These are phyloP conservation scores for Tylopilus balloui DNA, from an alignment of 768 basidiomycete species.

Conservation along the genomic window DNA sequence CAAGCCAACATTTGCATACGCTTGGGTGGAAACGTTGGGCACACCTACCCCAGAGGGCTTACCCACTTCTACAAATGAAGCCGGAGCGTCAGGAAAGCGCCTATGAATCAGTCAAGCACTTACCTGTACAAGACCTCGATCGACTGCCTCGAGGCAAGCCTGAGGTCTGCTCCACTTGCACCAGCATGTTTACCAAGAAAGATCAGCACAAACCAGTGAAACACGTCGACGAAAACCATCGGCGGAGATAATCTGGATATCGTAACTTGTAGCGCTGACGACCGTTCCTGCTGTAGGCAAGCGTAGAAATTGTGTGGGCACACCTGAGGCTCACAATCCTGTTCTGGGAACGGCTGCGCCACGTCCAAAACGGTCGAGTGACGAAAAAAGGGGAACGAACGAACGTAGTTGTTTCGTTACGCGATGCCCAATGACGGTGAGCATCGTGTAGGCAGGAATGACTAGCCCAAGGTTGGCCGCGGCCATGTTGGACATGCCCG, in stretches of 20 bases:
- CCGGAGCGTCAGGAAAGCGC: too few relatives aligned
- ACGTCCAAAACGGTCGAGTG: too few relatives aligned
- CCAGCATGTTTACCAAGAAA: not conserved
- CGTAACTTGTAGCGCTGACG: not conserved
- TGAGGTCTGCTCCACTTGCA: not conserved
- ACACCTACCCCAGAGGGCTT: too few relatives aligned
- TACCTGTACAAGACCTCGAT: too few relatives aligned
- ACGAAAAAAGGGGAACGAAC: not conserved
- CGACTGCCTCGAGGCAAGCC: too few relatives aligned
- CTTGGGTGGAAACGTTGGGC: too few relatives aligned
- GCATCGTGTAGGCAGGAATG: constrained; percentile 1
- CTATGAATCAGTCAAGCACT: too few relatives aligned
- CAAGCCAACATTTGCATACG: too few relatives aligned
- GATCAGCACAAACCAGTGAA: not conserved
- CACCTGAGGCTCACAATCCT: constrained; percentile 14
- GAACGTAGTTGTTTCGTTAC: constrained; percentile 9
- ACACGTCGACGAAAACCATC: too few relatives aligned
- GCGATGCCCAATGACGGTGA: constrained; percentile 13
- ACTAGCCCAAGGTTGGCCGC: constrained; percentile 16
- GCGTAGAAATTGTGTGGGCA: constrained; percentile 3
- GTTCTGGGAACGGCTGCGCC: too few relatives aligned
- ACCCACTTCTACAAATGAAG: too few relatives aligned
- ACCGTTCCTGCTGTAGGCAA: not conserved
- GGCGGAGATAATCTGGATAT: not conserved
- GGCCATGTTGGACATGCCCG: constrained; percentile 6